These are phyloP conservation scores for Pseudocercospora macadamiae DNA, from an alignment of 2,329 filamentous ascomycete species.

Conservation along the genomic window DNA sequence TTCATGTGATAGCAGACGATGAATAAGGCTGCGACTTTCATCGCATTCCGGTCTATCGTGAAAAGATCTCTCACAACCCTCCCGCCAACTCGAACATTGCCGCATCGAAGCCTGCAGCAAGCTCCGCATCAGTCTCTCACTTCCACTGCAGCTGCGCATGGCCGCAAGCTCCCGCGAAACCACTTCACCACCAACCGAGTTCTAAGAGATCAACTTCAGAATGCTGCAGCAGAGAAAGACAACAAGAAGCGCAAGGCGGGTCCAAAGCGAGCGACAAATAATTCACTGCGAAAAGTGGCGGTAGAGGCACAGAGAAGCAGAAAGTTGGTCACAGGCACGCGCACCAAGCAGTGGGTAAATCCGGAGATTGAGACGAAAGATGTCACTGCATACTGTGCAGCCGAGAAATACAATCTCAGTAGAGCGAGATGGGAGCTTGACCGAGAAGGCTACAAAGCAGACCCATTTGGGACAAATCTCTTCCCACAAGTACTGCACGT, in stretches of 20 bases:
- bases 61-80: constrained; percentile 31
- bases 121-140: constrained; percentile 24
- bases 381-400: constrained; percentile 68
- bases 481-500: constrained; percentile 69
- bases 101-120: constrained; percentile 20
- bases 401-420: constrained; percentile 66
- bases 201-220: constrained; percentile 23
- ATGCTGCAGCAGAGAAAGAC: constrained; percentile 11
- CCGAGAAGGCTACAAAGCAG: constrained; percentile 62
- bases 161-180: constrained; percentile 28
- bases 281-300: constrained; percentile 74
- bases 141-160: constrained; percentile 24
- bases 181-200: constrained; percentile 31
- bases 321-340: constrained; percentile 52
- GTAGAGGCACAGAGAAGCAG: constrained; percentile 75
- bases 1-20: background rate
- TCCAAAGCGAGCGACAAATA: constrained; percentile 59
- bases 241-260: constrained; percentile 52
- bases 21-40: constrained; percentile 32
- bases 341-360: constrained; percentile 49
- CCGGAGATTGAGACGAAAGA: constrained; percentile 52
- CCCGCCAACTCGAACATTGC: constrained; percentile 22
- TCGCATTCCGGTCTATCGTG: constrained; percentile 33
- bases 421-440: constrained; percentile 61
- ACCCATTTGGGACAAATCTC: constrained; percentile 63